Percentiles rank a stretch among this genome's conserved stretches.
phyloP scores from a whole-genome alignment of 73 alveolate genomes.

The Blepharisma japonicum region DNA sequence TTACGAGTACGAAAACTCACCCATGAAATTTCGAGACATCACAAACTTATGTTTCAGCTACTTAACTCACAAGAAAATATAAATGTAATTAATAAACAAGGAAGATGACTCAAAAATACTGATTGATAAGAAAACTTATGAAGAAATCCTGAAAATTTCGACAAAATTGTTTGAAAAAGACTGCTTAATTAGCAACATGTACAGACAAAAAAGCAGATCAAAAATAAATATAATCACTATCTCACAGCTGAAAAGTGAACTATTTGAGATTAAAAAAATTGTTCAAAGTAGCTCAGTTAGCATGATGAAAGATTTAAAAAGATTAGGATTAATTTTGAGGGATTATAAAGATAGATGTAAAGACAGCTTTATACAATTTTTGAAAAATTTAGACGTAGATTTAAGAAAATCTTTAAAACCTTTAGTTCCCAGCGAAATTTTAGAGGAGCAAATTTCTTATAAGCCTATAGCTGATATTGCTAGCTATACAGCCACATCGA shows the following conservation, averaged over 20 bases:
- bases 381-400: not conserved
- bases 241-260: not conserved
- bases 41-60: too few species aligned
- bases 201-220: not conserved
- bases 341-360: conserved; percentile 19
- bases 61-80: too few species aligned
- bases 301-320: not conserved
- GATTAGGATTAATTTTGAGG: not conserved
- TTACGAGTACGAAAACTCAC: too few species aligned
- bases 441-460: conserved; percentile 12
- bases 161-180: conserved; percentile 6
- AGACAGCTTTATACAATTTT: not conserved
- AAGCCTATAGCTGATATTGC: not conserved
- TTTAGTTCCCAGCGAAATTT: conserved; percentile 18
- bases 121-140: not conserved
- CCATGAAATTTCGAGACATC: too few species aligned
- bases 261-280: not conserved
- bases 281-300: not conserved
- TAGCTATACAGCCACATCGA: too few species aligned
- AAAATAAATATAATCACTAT: not conserved
- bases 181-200: not conserved
- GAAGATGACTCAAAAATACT: not conserved
- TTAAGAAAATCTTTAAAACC: conserved; percentile 12
- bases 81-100: too few species aligned
- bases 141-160: not conserved